Evolutionary conservation across 768 basidiomycete species (phyloP), one percentile per base, ranked within the genome.

Genomic region (Pleurotus salmoneostramineus): DNA sequence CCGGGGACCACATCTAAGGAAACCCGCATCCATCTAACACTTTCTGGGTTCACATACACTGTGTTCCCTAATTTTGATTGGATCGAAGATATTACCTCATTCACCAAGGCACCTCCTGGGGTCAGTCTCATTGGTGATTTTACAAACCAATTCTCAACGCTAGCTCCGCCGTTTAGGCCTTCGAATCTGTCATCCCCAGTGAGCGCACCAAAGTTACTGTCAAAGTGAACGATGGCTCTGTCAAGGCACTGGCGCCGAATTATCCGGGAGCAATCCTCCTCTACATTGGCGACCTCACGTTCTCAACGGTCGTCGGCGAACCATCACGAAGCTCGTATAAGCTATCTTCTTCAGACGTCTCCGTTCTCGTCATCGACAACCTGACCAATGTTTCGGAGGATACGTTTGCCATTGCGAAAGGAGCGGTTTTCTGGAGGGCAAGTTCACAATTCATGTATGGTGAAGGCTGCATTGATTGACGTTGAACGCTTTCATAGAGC

Each of bases 121-220:
- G 96, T 95, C 71, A 60, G 89, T 78, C 42, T n/a, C 40, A 42
- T 42, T 42, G 40, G 8, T 8, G 8, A 42, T 10, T n/a, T 42
- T 42, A n/a, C 10, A 10, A 42, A 42, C n/a, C n/a, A n/a, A 8
- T n/a, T 10, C 40, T 42, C 10, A 42, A 42, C 8, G 10, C 10
- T n/a, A n/a, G 40, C 40, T 8, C 31, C 49, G 21, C 21, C 32
- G 49, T 31, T 36, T 50, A 77, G 94, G 89, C 91, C 0, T 99
- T 99, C 66, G 95, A 95, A 69, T 82, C 93, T 21, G 94, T 97
- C 10, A 84, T 94, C 12, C 97, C 97, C 1, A 93, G 81, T 56
- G 97, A 98, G 68, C 74, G 88, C 44, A 98, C 94, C 5, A 75
- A 77, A 8, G 71, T 98, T 27, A 74, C 78, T n/a, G 59, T 95